A percentile compares a stretch with the other conserved stretches of the same genome.
These are phyloP conservation scores for Chenopodium formosanum DNA, from an alignment of 148 eudicot genomes.

Conservation along the genomic window DNA sequence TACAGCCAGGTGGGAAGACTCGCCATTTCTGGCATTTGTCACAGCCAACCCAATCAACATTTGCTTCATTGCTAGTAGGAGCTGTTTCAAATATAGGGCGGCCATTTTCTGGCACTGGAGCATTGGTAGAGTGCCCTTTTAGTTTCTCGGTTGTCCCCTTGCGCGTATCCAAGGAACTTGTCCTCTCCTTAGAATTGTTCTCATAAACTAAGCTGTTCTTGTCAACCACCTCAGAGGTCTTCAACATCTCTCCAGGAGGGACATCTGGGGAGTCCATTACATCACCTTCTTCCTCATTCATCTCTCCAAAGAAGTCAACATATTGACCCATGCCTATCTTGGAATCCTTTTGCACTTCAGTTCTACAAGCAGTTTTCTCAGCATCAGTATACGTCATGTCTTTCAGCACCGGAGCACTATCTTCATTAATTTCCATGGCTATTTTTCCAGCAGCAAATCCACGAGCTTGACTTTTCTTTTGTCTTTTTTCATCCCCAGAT, in stretches of 20 bases:
- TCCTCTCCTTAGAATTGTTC: constrained; percentile 35
- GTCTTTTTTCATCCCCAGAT: constrained; percentile 46
- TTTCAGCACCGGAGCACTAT: constrained; percentile 34
- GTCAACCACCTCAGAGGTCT: constrained; percentile 36
- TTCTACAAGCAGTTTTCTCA: constrained; percentile 28
- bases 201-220: constrained; percentile 39
- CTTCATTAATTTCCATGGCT: constrained; percentile 32
- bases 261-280: constrained; percentile 50
- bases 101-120: constrained; percentile 35
- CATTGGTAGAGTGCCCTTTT: constrained; percentile 33
- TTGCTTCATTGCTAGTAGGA: constrained; percentile 36
- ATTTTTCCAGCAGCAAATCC: constrained; percentile 29
- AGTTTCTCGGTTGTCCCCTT: constrained; percentile 27
- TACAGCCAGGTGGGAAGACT: constrained; percentile 79
- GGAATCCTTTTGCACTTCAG: constrained; percentile 39
- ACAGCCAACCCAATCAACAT: constrained; percentile 81
- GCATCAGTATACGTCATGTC: constrained; percentile 27
- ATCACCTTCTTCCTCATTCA: constrained; percentile 64
- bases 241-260: constrained; percentile 36
- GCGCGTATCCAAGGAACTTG: constrained; percentile 32
- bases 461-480: constrained; percentile 39
- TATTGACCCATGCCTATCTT: constrained; percentile 53
- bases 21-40: constrained; percentile 88
- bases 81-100: constrained; percentile 46
- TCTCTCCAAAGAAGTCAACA: constrained; percentile 84